Conservation (phyloP, 164 flowering plant species). For the Kingdonia uniflora region DNA sequence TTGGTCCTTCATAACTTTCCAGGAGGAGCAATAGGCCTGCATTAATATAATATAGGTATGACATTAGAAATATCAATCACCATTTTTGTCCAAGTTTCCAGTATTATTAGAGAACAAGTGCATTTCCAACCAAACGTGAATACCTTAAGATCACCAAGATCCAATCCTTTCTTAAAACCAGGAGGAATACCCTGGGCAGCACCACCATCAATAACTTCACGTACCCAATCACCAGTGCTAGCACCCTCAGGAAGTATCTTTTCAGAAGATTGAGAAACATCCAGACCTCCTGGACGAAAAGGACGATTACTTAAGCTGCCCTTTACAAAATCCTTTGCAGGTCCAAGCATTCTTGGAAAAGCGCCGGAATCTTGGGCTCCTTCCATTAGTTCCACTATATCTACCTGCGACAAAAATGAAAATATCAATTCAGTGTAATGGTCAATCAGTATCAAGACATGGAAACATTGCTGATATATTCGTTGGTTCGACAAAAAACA, state of each 20-base stretch:
- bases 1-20: conserved; percentile 48
- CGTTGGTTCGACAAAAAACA: too few species aligned
- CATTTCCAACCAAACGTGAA: background rate
- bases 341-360: conserved; percentile 59
- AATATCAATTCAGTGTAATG: too few species aligned
- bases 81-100: too few species aligned
- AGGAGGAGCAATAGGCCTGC: conserved; percentile 50
- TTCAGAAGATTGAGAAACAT: conserved; percentile 45
- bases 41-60: conserved; percentile 13
- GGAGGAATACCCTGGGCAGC: conserved; percentile 59
- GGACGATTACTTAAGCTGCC: conserved; percentile 88
- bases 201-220: conserved; percentile 64
- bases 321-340: conserved; percentile 72
- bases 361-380: conserved; percentile 62
- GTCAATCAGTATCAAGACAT: background rate
- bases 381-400: conserved; percentile 51
- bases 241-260: conserved; percentile 66
- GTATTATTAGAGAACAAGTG: too few species aligned
- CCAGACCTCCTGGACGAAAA: conserved; percentile 92
- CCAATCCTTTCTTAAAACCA: conserved; percentile 63
- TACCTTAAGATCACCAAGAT: conserved; percentile 83
- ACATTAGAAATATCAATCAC: too few species aligned
- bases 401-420: conserved; percentile 31
- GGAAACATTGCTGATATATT: too few species aligned
- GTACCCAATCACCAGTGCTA: conserved; percentile 71